These are phyloP conservation scores for Clarireedia paspali DNA, from an alignment of 2,329 filamentous ascomycete genomes.

Conservation along the genomic window DNA sequence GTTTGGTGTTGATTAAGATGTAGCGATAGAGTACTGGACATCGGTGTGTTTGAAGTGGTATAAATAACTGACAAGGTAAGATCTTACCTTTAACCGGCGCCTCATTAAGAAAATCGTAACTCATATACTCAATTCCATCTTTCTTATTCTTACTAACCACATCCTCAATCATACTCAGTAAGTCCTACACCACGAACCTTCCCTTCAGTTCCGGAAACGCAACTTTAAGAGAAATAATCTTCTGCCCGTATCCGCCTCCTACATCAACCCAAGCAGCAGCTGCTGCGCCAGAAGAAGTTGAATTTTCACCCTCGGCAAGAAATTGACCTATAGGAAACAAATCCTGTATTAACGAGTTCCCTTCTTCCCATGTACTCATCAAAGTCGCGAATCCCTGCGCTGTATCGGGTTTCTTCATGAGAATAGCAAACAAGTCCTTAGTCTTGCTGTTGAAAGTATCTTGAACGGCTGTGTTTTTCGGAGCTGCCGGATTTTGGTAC, in stretches of 20 bases:
- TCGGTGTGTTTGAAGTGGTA: neutral
- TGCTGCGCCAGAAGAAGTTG: no score
- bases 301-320: neutral
- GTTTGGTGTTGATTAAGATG: neutral
- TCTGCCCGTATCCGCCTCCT: neutral
- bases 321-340: neutral
- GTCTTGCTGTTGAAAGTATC: neutral
- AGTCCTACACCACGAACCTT: neutral
- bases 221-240: neutral
- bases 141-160: neutral
- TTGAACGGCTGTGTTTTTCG: neutral
- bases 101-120: conserved; percentile 20
- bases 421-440: neutral
- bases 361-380: neutral
- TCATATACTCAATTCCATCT: conserved; percentile 16
- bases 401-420: neutral
- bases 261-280: neutral
- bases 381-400: neutral
- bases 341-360: neutral
- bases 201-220: neutral
- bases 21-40: neutral
- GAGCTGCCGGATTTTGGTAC: neutral
- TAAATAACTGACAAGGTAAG: neutral
- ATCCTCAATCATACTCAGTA: neutral
- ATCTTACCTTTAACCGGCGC: conserved; percentile 23